Evolutionary conservation across 306 rosid species (phyloP), one percentile per base, ranked within the genome.

Genomic region (Abrus precatorius): DNA sequence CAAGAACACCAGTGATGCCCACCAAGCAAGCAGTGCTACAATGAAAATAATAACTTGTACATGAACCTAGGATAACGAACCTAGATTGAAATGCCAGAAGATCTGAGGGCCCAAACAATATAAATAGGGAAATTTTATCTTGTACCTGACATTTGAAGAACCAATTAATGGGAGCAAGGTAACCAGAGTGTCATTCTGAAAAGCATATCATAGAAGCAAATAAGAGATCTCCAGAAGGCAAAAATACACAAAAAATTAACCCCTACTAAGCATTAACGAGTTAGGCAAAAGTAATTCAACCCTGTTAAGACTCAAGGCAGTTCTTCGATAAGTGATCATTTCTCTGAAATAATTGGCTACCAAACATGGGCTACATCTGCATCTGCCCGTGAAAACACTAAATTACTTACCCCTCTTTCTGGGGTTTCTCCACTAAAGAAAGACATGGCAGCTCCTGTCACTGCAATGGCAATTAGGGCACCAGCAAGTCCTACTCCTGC

Each of bases 21-120:
- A 92, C 52, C 86, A 90, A 83, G 86, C 87, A 90, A 55, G 93
- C 92, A 83, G 95, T 92, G 80, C 97, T 92, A 86, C 84, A 87
- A 81, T 59, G 77, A 77, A 84, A 57, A 67, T 50, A 5, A 78
- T 65, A 54, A 76, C 65, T 34, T 9, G 57, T 9, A 20, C 13
- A 29, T 38, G 36, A 80, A 61, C 36, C 34, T 36, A 13, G 34
- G 66, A 80, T 36, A 27, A 7, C 41, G 34, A 74, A 13, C 43
- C 54, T 11, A 57, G 10, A 38, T 60, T 6, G 4, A 72, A 79
- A 61, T 14, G 4, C 52, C 3, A 9, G 32, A 65, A 53, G 9
- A 55, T 78, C 4, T 53, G 34, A 30, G 45, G 29, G 59, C 56
- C 45, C 14, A 53, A 69, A 57, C 14, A 73, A 13, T 43, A 55